Evolutionary conservation across 768 basidiomycete species (phyloP).

Genomic region (Auricularia heimuer): DNA sequence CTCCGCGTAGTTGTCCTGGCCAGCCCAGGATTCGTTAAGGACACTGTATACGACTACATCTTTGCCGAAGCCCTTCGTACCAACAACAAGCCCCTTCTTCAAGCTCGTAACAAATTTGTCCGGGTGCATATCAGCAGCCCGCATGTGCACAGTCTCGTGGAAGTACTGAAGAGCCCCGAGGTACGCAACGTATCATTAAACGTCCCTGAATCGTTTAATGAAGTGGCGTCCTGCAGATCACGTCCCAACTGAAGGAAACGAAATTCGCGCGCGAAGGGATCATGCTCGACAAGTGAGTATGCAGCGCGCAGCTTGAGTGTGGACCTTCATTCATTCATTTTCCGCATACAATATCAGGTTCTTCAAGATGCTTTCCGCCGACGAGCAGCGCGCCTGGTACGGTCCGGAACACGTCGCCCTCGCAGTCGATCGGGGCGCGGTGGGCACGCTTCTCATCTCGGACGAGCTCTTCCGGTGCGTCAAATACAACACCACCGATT

Average conservation of each 20-base stretch:
- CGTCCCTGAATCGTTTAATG: background rate
- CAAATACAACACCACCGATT: background rate
- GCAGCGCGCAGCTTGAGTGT: background rate
- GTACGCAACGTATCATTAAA: slow-evolving; percentile 30
- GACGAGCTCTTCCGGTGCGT: slow-evolving; percentile 85
- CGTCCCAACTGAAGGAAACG: slow-evolving; percentile 76
- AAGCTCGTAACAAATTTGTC: slow-evolving; percentile 73
- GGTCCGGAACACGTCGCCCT: slow-evolving; percentile 89
- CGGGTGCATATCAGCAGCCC: slow-evolving; percentile 87
- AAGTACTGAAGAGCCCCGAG: slow-evolving; percentile 91
- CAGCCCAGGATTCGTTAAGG: slow-evolving; percentile 92
- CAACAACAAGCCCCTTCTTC: slow-evolving; percentile 74
- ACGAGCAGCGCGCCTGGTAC: slow-evolving; percentile 98
- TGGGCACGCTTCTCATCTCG: slow-evolving; percentile 89
- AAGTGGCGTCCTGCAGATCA: slow-evolving; percentile 37
- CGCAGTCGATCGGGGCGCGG: slow-evolving; percentile 86
- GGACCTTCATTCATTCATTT: background rate
- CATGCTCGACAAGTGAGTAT: slow-evolving; percentile 69
- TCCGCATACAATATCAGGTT: slow-evolving; percentile 45
- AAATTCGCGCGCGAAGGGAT: slow-evolving; percentile 94
- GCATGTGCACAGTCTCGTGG: slow-evolving; percentile 92
- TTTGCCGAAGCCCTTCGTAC: slow-evolving; percentile 69
- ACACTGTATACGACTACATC: slow-evolving; percentile 77
- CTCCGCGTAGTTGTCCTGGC: slow-evolving; percentile 92
- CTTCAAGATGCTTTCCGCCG: slow-evolving; percentile 92